Percentiles rank a stretch among this genome's conserved stretches.
Conservation (phyloP, 2,329 filamentous ascomycete genomes). For the Scorias spongiosa region DNA sequence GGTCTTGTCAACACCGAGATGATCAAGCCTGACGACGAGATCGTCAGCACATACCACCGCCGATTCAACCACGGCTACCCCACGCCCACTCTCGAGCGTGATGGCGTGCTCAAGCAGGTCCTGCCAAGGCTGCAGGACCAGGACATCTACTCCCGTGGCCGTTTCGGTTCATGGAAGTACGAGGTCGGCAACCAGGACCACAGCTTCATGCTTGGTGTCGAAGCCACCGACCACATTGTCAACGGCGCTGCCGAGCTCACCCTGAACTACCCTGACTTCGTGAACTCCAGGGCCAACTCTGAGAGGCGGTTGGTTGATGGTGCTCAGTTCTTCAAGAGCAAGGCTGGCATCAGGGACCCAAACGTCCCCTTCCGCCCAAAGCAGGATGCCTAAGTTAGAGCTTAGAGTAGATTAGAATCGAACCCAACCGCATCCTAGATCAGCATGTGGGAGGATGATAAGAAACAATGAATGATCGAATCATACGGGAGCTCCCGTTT, state of each 20-base stretch:
- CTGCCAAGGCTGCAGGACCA: constrained; percentile 82
- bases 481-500: too few species aligned
- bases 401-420: too few species aligned
- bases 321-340: constrained; percentile 41
- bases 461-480: too few species aligned
- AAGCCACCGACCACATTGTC: constrained; percentile 80
- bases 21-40: constrained; percentile 80
- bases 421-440: too few species aligned
- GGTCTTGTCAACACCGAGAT: constrained; percentile 96
- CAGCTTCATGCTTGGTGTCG: constrained; percentile 92
- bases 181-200: constrained; percentile 96
- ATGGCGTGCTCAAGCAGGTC: constrained; percentile 82
- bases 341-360: constrained; percentile 13
- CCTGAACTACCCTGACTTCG: constrained; percentile 92
- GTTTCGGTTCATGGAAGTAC: constrained; percentile 96
- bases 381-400: neutral
- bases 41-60: constrained; percentile 96
- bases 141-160: constrained; percentile 88
- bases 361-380: constrained; percentile 9
- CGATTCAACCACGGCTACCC: constrained; percentile 97
- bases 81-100: constrained; percentile 85
- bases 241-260: constrained; percentile 83
- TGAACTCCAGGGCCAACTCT: constrained; percentile 60
- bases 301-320: constrained; percentile 49
- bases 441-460: too few species aligned